Conservation (phyloP, 495 filamentous ascomycete genomes). For the Xylaria scruposa region DNA sequence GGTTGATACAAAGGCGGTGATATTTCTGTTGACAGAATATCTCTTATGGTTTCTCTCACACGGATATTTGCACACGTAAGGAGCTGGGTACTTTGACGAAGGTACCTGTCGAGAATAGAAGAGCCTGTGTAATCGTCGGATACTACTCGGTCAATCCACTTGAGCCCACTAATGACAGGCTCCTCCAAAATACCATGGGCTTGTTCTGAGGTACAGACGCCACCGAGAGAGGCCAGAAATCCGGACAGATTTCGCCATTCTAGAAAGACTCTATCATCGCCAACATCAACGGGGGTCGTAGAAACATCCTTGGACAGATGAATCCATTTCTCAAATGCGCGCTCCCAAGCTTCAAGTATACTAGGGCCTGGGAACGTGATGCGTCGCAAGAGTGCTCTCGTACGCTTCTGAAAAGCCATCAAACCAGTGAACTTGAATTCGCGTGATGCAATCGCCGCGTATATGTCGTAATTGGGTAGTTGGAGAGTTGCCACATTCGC, state of each 20-base stretch:
- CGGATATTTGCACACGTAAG: conserved; percentile 66
- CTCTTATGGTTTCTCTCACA: conserved; percentile 67
- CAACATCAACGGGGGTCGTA: conserved; percentile 49
- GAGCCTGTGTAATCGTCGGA: conserved; percentile 64
- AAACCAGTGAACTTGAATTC: conserved; percentile 68
- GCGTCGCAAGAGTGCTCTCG: conserved; percentile 60
- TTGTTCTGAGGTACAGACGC: conserved; percentile 68
- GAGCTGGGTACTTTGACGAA: conserved; percentile 66
- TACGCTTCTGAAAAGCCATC: conserved; percentile 70
- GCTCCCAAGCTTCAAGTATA: conserved; percentile 69
- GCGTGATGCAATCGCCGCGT: conserved; percentile 65
- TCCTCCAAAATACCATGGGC: conserved; percentile 58
- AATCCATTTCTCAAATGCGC: conserved; percentile 65
- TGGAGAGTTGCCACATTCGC: conserved; percentile 50
- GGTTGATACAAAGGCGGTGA: conserved; percentile 64
- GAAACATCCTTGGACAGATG: conserved; percentile 65
- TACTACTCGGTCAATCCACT: conserved; percentile 68
- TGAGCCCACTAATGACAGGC: conserved; percentile 59
- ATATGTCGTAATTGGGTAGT: conserved; percentile 65
- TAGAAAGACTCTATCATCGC: conserved; percentile 58
- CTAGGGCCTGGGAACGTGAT: conserved; percentile 66
- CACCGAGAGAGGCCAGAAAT: conserved; percentile 70
- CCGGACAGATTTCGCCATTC: conserved; percentile 73
- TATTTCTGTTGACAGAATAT: conserved; percentile 66
- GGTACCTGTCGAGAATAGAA: conserved; percentile 63